Evolutionary conservation across 257 asterid species (phyloP), one percentile per base, ranked within the genome.

Genomic region (Oldenlandia corymbosa): DNA sequence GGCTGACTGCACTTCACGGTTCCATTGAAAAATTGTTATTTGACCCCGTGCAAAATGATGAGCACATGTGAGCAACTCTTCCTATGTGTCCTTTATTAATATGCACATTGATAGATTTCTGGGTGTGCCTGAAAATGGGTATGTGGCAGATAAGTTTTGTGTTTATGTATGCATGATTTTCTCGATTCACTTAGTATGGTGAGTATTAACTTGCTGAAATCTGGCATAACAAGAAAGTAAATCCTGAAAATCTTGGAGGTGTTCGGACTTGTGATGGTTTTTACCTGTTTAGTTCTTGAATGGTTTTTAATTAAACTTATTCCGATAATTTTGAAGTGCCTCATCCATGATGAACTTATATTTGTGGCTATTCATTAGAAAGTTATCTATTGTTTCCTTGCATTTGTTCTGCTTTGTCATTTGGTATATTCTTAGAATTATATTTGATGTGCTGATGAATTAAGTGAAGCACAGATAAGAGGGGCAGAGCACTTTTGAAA

Each of bases 1-100:
- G 99, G 62, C 87, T 93, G 46, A 87, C 96, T 26, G 83, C 90
- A 61, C 78, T 93, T 27, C 97, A 93, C 67, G 80, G 71, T 65
- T 67, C 80, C 52, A 85, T 93, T 18, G 97, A 90, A 56, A 79
- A 81, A 73, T 68, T 93, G 67, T 67, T 93, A 62, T 90, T 53
- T 77, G 92, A 81, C 80, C 94, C 97, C 1, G 80, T 80, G 78
- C 99, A 90, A 71, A 93, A 75, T 61, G 90, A 83, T 6, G 92
- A 80, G 57, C 94, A 90, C 78, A 68, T 93, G 99, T 93, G 67
- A 82, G 96, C 77, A 53, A 5, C 53, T 71, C 51, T 21, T 32
- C 54, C 43, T 1, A 30, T 7, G 1, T 52, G 12, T 30, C 61
- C 42, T 28, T 27, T 26, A 8, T 24, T 60, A 26, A 42, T n/a